These are phyloP conservation scores for Penicillium mononematosum DNA, from an alignment of 495 filamentous ascomycete species.

Conservation along the genomic window DNA sequence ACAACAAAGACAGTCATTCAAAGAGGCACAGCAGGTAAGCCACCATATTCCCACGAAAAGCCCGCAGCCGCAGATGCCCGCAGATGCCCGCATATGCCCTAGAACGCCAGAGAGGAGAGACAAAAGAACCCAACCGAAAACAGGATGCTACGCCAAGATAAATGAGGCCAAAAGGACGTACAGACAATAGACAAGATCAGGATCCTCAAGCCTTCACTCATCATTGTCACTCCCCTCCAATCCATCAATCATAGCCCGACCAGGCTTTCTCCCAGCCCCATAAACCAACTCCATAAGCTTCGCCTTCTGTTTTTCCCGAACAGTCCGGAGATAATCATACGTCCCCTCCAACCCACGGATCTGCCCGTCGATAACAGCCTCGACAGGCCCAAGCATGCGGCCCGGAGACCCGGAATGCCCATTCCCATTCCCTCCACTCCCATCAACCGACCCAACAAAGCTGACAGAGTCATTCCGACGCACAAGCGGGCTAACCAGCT, in stretches of 20 bases:
- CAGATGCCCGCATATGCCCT: constrained; percentile 8
- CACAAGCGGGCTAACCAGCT: constrained; percentile 78
- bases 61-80: constrained; percentile 6
- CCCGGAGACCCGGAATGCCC: constrained; percentile 37
- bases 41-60: constrained; percentile 3
- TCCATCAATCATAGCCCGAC: constrained; percentile 29
- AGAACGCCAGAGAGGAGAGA: constrained; percentile 8
- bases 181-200: not conserved
- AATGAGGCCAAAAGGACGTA: not conserved
- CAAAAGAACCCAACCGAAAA: not conserved
- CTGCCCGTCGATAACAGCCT: constrained; percentile 70
- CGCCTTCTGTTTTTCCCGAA: constrained; percentile 74
- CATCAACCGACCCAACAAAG: constrained; percentile 38
- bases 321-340: constrained; percentile 67
- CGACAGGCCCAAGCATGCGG: constrained; percentile 57
- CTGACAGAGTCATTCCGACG: constrained; percentile 58
- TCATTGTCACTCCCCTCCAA: constrained; percentile 22
- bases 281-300: constrained; percentile 80
- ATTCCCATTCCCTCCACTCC: constrained; percentile 18
- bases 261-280: constrained; percentile 51
- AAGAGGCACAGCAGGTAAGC: constrained; percentile 5
- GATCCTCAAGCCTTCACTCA: not conserved
- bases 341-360: constrained; percentile 77
- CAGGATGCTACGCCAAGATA: constrained; percentile 5
- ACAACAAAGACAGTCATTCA: not conserved